Conservation (phyloP, 495 filamentous ascomycete species). For the Penicillium subrubescens region DNA sequence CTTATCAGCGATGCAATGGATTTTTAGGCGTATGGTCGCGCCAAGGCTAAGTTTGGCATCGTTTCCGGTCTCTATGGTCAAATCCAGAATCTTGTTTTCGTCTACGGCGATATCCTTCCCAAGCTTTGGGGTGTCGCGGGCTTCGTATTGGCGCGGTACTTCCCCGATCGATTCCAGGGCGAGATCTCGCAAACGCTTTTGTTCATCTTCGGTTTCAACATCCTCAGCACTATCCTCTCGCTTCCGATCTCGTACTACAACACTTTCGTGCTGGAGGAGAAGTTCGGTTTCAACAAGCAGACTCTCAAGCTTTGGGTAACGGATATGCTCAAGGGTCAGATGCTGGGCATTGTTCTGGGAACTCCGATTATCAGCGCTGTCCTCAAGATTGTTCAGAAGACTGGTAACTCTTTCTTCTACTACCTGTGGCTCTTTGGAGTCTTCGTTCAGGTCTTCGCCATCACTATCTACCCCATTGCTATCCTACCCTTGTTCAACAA, state of each 20-base stretch:
- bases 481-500: slow-evolving; percentile 99
- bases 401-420: slow-evolving; percentile 91
- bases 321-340: slow-evolving; percentile 89
- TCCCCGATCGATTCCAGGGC: slow-evolving; percentile 77
- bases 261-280: slow-evolving; percentile 93
- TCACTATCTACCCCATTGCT: slow-evolving; percentile 92
- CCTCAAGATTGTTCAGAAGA: slow-evolving; percentile 87
- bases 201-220: slow-evolving; percentile 85
- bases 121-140: slow-evolving; percentile 87
- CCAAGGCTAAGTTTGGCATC: slow-evolving; percentile 88
- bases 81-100: slow-evolving; percentile 80
- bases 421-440: slow-evolving; percentile 95
- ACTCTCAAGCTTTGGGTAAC: slow-evolving; percentile 85
- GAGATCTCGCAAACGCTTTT: slow-evolving; percentile 93
- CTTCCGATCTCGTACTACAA: slow-evolving; percentile 87
- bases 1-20: not conserved
- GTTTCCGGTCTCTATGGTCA: slow-evolving; percentile 80
- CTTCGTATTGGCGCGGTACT: slow-evolving; percentile 67
- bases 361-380: slow-evolving; percentile 88
- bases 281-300: slow-evolving; percentile 98
- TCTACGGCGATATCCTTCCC: slow-evolving; percentile 87
- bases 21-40: slow-evolving; percentile 81
- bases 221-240: slow-evolving; percentile 74
- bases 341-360: slow-evolving; percentile 75
- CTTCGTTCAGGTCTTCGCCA: slow-evolving; percentile 85